Base-by-base conservation (phyloP, 805 yeast genomes). In the Nakazawaea ishiwadae region DNA sequence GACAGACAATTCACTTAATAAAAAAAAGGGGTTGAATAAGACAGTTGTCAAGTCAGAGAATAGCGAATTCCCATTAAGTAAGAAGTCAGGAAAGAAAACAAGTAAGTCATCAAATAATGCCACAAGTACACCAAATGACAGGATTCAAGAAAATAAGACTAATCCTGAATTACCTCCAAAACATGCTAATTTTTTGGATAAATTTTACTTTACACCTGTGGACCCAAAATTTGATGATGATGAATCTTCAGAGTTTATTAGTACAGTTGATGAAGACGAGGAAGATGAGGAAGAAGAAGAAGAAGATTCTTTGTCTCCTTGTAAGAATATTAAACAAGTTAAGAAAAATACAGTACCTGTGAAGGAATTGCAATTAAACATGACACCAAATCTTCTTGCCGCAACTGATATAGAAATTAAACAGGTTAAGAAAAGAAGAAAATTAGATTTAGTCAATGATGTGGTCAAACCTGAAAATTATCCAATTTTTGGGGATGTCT, bases 41-140 rank as follows among this genome's bases (percentile, higher is more conserved):
- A n/a, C n/a, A n/a, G n/a, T n/a, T n/a, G n/a, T n/a, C n/a, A n/a
- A n/a, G n/a, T n/a, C n/a, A n/a, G n/a, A n/a, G n/a, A n/a, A n/a
- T n/a, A n/a, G n/a, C n/a, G n/a, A n/a, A n/a, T n/a, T n/a, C n/a
- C n/a, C n/a, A 28, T 14, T 14, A 28, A 28, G 16, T n/a, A 34
- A 21, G 4, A 23, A 23, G 7, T 23, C 7, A 23, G 10, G 26
- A 7, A 23, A 23, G 10, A 8, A 10, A 23, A 23, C 10, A 7
- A 23, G 26, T 23, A 23, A 23, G 10, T 8, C 26, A 8, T 10
- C 26, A 23, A 23, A 23, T 34, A 10, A 15, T 23, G 14, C 23
- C 11, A 35, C 39, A 5, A 37, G 40, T 37, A 37, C 40, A 14
- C 40, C 40, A 10, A 28, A 28, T 28, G 29, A 29, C 14, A 37